Base-by-base conservation (phyloP, 164 flowering plant species). In the Stephania yunnanensis region DNA sequence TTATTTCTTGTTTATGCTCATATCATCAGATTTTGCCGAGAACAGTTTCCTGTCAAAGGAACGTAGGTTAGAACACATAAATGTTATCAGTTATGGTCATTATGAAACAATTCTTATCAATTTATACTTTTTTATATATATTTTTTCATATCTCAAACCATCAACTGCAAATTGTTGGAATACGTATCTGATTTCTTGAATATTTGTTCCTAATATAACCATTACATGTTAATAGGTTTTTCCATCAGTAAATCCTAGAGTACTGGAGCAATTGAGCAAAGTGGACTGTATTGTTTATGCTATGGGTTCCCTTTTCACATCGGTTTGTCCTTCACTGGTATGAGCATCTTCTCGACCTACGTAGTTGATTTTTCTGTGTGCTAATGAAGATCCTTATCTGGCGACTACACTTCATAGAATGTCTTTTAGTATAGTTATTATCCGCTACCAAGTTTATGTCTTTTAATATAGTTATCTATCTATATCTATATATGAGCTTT, bases 271-370 rank as follows among this genome's bases (percentile, higher is more conserved):
- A 86, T 82, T 95, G 83, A 82, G 79, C 31, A 82, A 75, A 58
- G 96, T 89, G 74, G 93, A 95, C 69, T 92, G 97, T 82, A 85
- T 95, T 76, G 84, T 95, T 64, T 95, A 90, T 87, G 97, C 95
- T 36, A 95, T 95, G 98, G 99, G 98, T 2, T 95, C 99, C 36
- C 91, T 95, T 69, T 95, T 93, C 76, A 93, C 99, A 76, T 95
- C 99, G 44, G 81, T 92, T 50, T 95, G 99, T 79, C 99, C 99
- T 48, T 93, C 99, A 66, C 81, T 95, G 94, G 99, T 95, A 90
- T 58, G 65, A 58, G 65, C 17, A 58, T 58, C n/a, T 19, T 58
- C 17, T 58, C 22, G 7, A 58, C 7, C 17, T 2, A 58, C n/a
- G 8, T 58, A 17, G 65, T 19, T 58, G 19, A 55, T 55, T 5